phyloP scores from a whole-genome alignment of 371 early-diverging fungal genomes.

The Apophysomyces sp. region DNA sequence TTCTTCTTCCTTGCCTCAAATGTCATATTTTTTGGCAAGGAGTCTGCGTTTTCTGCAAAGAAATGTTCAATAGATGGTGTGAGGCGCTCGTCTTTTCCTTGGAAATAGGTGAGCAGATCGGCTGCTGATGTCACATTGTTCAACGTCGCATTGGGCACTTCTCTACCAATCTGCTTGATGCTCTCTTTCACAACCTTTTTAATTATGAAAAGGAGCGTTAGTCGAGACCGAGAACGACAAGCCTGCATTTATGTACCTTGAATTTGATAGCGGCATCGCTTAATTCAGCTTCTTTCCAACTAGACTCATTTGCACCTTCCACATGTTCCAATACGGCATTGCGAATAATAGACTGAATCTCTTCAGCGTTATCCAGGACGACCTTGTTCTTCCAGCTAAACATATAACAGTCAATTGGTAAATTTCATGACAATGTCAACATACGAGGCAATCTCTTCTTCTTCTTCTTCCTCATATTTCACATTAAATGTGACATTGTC shows the following conservation, averaged over 20 bases:
- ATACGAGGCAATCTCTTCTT: constrained; percentile 2
- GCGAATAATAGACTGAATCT: constrained; percentile 28
- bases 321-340: constrained; percentile 32
- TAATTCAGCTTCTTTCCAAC: constrained; percentile 26
- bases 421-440: background rate
- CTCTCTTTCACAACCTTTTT: constrained; percentile 38
- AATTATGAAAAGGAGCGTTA: background rate
- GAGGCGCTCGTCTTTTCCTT: constrained; percentile 5
- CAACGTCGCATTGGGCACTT: constrained; percentile 37
- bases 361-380: constrained; percentile 20
- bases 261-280: constrained; percentile 30
- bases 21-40: constrained; percentile 16
- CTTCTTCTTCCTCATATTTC: constrained; percentile 26
- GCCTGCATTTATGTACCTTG: constrained; percentile 22
- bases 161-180: constrained; percentile 41
- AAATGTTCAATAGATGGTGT: constrained; percentile 10
- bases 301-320: constrained; percentile 19
- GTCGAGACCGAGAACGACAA: too few relatives aligned
- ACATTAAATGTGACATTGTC: constrained; percentile 32
- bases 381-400: constrained; percentile 33
- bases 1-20: constrained; percentile 6
- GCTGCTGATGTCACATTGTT: constrained; percentile 30
- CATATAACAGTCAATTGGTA: background rate
- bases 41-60: constrained; percentile 15
- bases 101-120: constrained; percentile 32